These are phyloP conservation scores for Intubia oerlemansii DNA, from an alignment of 2,329 filamentous ascomycete species.

Conservation along the genomic window DNA sequence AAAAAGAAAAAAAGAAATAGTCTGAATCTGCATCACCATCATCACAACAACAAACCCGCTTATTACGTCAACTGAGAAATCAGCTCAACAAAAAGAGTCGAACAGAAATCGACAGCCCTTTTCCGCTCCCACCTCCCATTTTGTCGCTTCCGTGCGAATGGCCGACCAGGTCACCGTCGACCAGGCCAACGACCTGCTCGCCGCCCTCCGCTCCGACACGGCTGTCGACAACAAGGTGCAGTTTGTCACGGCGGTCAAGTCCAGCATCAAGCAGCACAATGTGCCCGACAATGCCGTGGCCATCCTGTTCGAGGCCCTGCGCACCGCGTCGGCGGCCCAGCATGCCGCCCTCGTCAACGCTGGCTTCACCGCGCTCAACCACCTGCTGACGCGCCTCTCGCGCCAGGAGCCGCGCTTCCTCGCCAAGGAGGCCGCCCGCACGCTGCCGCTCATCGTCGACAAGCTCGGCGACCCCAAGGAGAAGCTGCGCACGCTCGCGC, in stretches of 20 bases:
- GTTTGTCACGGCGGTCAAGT: conserved; percentile 55
- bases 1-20: too few relatives aligned
- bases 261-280: conserved; percentile 79
- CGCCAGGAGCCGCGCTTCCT: conserved; percentile 64
- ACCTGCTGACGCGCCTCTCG: conserved; percentile 67
- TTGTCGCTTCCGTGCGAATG: too few relatives aligned
- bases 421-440: conserved; percentile 45
- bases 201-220: conserved; percentile 26
- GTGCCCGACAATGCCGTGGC: conserved; percentile 55
- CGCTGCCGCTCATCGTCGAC: conserved; percentile 58
- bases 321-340: conserved; percentile 51
- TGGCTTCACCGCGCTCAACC: conserved; percentile 71
- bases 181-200: conserved; percentile 19
- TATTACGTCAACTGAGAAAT: too few relatives aligned
- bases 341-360: conserved; percentile 61
- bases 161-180: conserved; percentile 15
- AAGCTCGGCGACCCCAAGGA: conserved; percentile 79
- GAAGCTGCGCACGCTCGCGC: conserved; percentile 54
- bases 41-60: too few relatives aligned
- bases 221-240: conserved; percentile 39
- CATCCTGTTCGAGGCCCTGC: conserved; percentile 64
- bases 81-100: too few relatives aligned
- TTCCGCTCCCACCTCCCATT: too few relatives aligned
- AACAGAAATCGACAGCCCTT: too few relatives aligned
- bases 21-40: too few relatives aligned